Base-by-base conservation (phyloP, 345 rosid genomes). In the Citrus reticulata region DNA sequence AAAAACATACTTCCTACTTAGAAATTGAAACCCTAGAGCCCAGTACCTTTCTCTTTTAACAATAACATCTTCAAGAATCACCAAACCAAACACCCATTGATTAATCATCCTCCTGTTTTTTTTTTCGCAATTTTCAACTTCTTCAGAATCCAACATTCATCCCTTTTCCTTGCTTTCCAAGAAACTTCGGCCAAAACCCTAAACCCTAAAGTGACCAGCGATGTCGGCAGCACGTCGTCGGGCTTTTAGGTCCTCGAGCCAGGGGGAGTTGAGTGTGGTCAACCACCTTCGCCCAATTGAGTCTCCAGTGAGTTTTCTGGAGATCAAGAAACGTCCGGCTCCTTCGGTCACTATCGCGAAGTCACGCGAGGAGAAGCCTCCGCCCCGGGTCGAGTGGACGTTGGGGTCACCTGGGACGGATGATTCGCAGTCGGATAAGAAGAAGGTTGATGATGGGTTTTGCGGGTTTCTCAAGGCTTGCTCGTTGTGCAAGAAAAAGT, bases 401-500 rank as follows among this genome's bases (percentile, higher is more conserved):
- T 22, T 83, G 3, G 81, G 72, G 11, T 72, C 79, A 19, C 79
- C 79, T 2, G 75, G 58, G 55, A 24, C 32, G n/a, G 78, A 57
- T 8, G 73, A 66, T 1, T 40, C 22, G 9, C 4, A 1, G 35
- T 62, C 79, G 9, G 59, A 62, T 27, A 46, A 20, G 77, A 75
- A 76, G 81, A 64, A 42, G n/a, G 37, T 71, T n/a, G 64, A 39
- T 32, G 77, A 73, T 58, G 83, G 86, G 75, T 84, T 51, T 35
- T 68, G 80, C 27, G 84, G 61, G 46, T 85, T 83, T 68, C 83
- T 83, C 24, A 11, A 80, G 34, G 51, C 25, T 57, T 82, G 87
- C 75, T 57, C 37, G 62, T 60, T 77, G 65, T 85, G 85, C 85
- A 78, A 82, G 83, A 83, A 80, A 77, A 67, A 59, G 65, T 58